Evolutionary conservation across 768 basidiomycete species (phyloP).

Genomic region (Lactifluus rugatus): DNA sequence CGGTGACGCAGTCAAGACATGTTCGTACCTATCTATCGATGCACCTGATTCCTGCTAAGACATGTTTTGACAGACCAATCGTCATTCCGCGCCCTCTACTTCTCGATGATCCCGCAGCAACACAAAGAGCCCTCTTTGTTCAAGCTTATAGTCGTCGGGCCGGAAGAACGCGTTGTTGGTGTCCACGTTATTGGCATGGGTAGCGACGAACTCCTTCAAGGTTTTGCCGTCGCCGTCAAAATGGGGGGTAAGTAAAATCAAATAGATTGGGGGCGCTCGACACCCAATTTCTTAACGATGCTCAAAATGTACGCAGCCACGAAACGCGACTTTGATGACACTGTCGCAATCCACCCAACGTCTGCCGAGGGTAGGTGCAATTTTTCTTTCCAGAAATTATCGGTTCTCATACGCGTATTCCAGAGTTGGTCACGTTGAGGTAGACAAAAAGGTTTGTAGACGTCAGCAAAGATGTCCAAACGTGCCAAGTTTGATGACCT

Average conservation of each 20-base stretch:
- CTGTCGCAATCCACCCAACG: constrained; percentile 88
- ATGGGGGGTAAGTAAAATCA: constrained; percentile 62
- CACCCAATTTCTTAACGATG: background rate
- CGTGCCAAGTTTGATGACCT: background rate
- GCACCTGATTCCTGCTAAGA: background rate
- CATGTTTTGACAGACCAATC: constrained; percentile 51
- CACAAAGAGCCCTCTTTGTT: constrained; percentile 95
- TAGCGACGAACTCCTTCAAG: constrained; percentile 91
- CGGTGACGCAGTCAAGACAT: constrained; percentile 85
- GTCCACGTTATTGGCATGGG: constrained; percentile 88
- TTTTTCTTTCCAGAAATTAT: constrained; percentile 7
- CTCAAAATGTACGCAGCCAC: constrained; percentile 36
- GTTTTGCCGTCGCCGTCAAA: constrained; percentile 94
- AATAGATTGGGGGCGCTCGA: background rate
- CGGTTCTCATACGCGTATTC: background rate
- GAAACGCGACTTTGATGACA: constrained; percentile 77
- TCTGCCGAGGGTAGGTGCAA: constrained; percentile 58
- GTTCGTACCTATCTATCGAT: constrained; percentile 37
- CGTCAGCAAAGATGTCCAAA: background rate
- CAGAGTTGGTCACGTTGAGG: constrained; percentile 51
- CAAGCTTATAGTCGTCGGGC: constrained; percentile 81
- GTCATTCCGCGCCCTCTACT: constrained; percentile 78
- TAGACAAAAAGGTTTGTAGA: constrained; percentile 21
- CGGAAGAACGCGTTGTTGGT: constrained; percentile 93
- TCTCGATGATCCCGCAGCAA: constrained; percentile 78